These are phyloP conservation scores for Lachancea sp. DNA, from an alignment of 805 yeast species.

Conservation along the genomic window DNA sequence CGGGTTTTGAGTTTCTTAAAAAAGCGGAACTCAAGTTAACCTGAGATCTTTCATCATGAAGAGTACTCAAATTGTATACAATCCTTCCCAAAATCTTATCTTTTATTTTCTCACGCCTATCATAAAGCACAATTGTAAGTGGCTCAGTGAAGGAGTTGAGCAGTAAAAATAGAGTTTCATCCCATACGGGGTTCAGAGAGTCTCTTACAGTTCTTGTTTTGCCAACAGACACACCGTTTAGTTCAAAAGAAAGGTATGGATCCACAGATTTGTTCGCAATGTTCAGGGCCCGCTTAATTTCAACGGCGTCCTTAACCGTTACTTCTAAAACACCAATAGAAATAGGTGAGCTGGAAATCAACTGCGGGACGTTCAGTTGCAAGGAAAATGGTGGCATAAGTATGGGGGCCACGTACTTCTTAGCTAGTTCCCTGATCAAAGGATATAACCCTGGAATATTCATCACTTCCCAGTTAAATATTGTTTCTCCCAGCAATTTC, in stretches of 20 bases:
- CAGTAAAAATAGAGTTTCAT: constrained; percentile 67
- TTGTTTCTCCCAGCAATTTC: constrained; percentile 65
- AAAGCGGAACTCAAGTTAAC: constrained; percentile 49
- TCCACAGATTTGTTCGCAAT: constrained; percentile 75
- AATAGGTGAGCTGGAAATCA: constrained; percentile 79
- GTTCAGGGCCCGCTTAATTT: constrained; percentile 58
- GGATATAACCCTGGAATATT: constrained; percentile 81
- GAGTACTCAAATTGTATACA: constrained; percentile 62
- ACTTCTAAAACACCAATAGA: constrained; percentile 83
- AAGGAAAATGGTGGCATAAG: constrained; percentile 84
- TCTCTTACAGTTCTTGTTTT: constrained; percentile 63
- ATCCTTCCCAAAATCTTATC: constrained; percentile 77
- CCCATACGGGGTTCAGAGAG: constrained; percentile 73
- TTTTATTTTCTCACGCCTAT: constrained; percentile 64
- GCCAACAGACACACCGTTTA: constrained; percentile 51
- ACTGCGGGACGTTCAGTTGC: constrained; percentile 86
- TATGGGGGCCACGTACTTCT: constrained; percentile 83
- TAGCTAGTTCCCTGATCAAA: constrained; percentile 77
- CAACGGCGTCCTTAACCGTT: constrained; percentile 58
- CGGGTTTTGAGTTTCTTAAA: constrained; percentile 74
- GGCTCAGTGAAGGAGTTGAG: constrained; percentile 77
- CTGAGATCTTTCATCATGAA: constrained; percentile 48
- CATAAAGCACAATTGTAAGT: constrained; percentile 62
- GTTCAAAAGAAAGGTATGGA: constrained; percentile 77
- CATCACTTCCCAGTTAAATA: constrained; percentile 83